Evolutionary conservation across 352 stramenopile species (phyloP), one percentile per base, ranked within the genome.

Genomic region (Pythium brassicae): DNA sequence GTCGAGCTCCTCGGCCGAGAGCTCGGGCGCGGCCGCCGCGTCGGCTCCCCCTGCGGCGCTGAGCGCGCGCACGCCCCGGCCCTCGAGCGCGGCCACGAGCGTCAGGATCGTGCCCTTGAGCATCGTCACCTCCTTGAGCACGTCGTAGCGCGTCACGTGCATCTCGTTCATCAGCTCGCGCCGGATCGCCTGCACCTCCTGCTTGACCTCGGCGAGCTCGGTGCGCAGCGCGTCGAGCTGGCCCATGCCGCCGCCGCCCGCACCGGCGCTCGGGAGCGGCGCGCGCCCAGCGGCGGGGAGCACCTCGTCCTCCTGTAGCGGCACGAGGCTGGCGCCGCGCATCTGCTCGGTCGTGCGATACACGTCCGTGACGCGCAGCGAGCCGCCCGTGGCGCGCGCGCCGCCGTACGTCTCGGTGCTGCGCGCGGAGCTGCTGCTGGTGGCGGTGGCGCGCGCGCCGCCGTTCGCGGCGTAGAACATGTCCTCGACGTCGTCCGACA

Each of bases 111-210:
- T 74, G 27, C 84, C 80, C 40, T 89, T 86, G 47, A 94, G 79
- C 70, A 92, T 68, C 44, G 79, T 72, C 22, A 94, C 62, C 57
- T 94, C 84, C 62, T 94, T 94, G 43, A 94, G 70, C 50, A 94
- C 65, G 54, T 94, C 84, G 72, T 94, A 94, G 19, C 80, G 78
- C 32, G 77, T 89, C 25, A 81, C 63, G 59, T 92, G 84, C 56
- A 94, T 70, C 66, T 92, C 84, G 51, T 91, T 88, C 77, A 94
- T 89, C 55, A 94, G 72, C 55, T 94, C 82, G 42, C 79, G 75
- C 14, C 76, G 75, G 45, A 92, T 86, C 23, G 66, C 61, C 40
- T 80, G 71, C 45, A 92, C 72, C 48, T 94, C 80, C 19, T 69
- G 55, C 54, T 86, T 86, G 42, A 94, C 71, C 48, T 83, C 75